Evolutionary conservation across 2,329 filamentous ascomycete species (phyloP).

Genomic region (Colletotrichum musae): DNA sequence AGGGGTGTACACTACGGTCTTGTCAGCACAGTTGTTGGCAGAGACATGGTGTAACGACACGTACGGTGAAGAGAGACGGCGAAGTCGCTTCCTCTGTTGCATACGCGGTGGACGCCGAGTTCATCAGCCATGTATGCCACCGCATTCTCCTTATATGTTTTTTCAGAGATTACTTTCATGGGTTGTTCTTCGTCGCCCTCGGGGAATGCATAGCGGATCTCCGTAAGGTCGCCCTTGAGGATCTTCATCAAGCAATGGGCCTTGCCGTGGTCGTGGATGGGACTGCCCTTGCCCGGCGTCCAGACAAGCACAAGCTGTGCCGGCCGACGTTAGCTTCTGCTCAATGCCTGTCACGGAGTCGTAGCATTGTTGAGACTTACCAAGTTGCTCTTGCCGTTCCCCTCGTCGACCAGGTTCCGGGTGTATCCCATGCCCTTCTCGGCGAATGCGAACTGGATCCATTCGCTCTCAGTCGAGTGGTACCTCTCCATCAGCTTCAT

Average conservation of each 20-base stretch:
- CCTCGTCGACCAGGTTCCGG: conserved; percentile 89
- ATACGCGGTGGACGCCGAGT: conserved; percentile 87
- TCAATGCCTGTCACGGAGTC: conserved; percentile 47
- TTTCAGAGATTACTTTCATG: conserved; percentile 73
- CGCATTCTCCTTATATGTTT: conserved; percentile 76
- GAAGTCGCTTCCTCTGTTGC: conserved; percentile 81
- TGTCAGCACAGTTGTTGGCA: conserved; percentile 31
- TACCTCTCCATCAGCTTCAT: conserved; percentile 82
- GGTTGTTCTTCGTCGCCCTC: conserved; percentile 47
- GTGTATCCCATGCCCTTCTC: conserved; percentile 82
- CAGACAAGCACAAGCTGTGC: conserved; percentile 87
- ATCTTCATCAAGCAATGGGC: conserved; percentile 96
- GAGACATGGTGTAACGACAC: conserved; percentile 9
- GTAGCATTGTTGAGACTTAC: conserved; percentile 59
- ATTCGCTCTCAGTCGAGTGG: conserved; percentile 76
- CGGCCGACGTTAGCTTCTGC: conserved; percentile 32
- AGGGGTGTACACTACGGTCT: conserved; percentile 79
- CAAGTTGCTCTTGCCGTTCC: conserved; percentile 84
- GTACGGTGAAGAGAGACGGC: conserved; percentile 83
- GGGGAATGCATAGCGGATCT: conserved; percentile 87
- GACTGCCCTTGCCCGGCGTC: conserved; percentile 86
- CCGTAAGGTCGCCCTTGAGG: conserved; percentile 82
- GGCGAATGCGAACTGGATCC: conserved; percentile 82
- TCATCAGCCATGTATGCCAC: conserved; percentile 95
- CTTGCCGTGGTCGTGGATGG: conserved; percentile 90